A percentile compares a stretch with the other conserved stretches of the same genome.
These are phyloP conservation scores for Aspergillus cavernicola DNA, from an alignment of 495 filamentous ascomycete genomes.

Conservation along the genomic window DNA sequence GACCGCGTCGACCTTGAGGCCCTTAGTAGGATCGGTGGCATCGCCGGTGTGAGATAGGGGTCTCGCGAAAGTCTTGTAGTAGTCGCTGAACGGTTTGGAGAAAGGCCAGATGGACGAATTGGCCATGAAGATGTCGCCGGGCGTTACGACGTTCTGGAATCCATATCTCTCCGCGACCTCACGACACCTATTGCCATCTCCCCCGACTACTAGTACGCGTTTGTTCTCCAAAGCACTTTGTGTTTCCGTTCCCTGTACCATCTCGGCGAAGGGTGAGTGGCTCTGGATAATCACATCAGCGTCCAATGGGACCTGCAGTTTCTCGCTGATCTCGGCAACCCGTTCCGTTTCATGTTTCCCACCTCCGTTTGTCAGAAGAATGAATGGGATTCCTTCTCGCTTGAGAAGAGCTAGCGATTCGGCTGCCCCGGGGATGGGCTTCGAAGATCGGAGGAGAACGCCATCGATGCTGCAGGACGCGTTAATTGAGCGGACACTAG, in stretches of 20 bases:
- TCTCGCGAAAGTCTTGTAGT: constrained; percentile 59
- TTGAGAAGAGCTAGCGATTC: constrained; percentile 70
- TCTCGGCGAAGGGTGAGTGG: constrained; percentile 72
- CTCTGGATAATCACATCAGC: constrained; percentile 72
- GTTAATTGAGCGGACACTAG: background rate
- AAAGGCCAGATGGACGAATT: constrained; percentile 81
- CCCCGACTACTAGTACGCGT: constrained; percentile 77
- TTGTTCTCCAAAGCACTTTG: constrained; percentile 55
- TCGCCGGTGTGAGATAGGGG: constrained; percentile 50
- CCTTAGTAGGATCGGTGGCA: constrained; percentile 34
- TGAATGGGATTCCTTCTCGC: constrained; percentile 68
- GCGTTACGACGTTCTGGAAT: constrained; percentile 79
- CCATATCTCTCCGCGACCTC: constrained; percentile 79
- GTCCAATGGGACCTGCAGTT: constrained; percentile 57
- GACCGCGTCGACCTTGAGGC: constrained; percentile 75
- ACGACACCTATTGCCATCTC: constrained; percentile 71
- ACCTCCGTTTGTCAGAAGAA: constrained; percentile 86
- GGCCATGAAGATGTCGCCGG: constrained; percentile 74
- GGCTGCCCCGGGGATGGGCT: constrained; percentile 76
- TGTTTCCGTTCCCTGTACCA: constrained; percentile 40
- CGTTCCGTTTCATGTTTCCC: constrained; percentile 72
- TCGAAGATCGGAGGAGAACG: constrained; percentile 82
- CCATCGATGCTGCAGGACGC: constrained; percentile 73
- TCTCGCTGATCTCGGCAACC: constrained; percentile 63
- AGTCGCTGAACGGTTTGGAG: constrained; percentile 52